Conservation (phyloP, 2,329 filamentous ascomycete species). For the Nigrospora osmanthi region DNA sequence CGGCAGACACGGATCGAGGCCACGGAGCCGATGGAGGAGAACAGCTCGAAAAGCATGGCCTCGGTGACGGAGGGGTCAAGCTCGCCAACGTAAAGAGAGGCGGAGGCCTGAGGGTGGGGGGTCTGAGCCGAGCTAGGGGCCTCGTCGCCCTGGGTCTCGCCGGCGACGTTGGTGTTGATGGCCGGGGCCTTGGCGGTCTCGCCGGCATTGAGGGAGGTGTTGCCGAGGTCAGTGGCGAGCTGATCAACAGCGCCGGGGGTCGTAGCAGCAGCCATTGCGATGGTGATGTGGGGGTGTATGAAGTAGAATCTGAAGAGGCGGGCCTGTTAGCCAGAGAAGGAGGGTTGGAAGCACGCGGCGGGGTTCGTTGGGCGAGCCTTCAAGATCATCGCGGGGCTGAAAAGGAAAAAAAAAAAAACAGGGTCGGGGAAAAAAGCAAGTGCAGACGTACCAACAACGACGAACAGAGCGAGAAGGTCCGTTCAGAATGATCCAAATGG, state of each 20-base stretch:
- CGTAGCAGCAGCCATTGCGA: conserved; percentile 52
- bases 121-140: conserved; percentile 64
- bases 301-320: conserved; percentile 5
- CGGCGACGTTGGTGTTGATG: conserved; percentile 67
- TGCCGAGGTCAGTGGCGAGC: conserved; percentile 71
- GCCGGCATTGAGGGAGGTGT: conserved; percentile 61
- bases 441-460: too few species aligned
- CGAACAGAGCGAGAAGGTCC: too few species aligned
- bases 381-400: neutral
- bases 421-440: neutral
- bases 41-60: conserved; percentile 99
- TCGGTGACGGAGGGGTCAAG: conserved; percentile 96
- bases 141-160: conserved; percentile 46
- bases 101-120: conserved; percentile 81
- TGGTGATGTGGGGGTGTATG: conserved; percentile 9
- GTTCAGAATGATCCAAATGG: too few species aligned
- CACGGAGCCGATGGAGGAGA: conserved; percentile 97
- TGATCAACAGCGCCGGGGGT: conserved; percentile 62
- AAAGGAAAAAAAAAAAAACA: neutral
- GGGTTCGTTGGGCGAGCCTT: conserved; percentile 3
- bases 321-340: neutral
- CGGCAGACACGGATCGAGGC: conserved; percentile 99
- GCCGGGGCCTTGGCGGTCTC: conserved; percentile 57
- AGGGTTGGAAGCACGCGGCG: neutral
- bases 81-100: conserved; percentile 97